Evolutionary conservation across 2,329 filamentous ascomycete genomes (phyloP).

Genomic region (Lasiodiplodia hormozganensis): DNA sequence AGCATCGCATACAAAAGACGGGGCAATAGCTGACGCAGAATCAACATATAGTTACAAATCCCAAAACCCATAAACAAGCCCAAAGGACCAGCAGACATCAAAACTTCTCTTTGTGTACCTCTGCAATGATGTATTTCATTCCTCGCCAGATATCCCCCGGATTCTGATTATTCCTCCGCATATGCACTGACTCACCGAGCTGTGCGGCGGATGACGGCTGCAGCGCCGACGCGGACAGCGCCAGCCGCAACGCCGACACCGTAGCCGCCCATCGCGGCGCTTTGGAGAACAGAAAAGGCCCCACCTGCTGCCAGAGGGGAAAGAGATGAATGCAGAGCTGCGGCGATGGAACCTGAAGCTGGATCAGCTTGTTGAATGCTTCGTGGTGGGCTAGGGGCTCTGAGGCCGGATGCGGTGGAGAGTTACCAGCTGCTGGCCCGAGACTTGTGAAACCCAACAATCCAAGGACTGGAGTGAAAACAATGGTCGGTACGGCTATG

Average conservation of each 20-base stretch:
- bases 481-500: slow-evolving; percentile 34
- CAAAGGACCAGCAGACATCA: too few relatives aligned
- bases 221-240: background rate
- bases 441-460: slow-evolving; percentile 35
- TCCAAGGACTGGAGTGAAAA: slow-evolving; percentile 34
- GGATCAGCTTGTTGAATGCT: too few relatives aligned
- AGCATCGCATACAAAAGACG: too few relatives aligned
- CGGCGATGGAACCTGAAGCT: slow-evolving; percentile 1
- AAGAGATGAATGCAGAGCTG: slow-evolving; percentile 35
- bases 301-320: slow-evolving; percentile 36
- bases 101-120: too few relatives aligned
- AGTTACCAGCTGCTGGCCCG: slow-evolving; percentile 31
- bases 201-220: background rate
- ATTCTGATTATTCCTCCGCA: background rate
- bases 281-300: slow-evolving; percentile 38
- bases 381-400: background rate
- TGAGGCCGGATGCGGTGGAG: background rate
- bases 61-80: too few relatives aligned
- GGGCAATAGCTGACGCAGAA: too few relatives aligned
- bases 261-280: slow-evolving; percentile 44
- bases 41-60: too few relatives aligned
- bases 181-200: background rate
- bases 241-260: slow-evolving; percentile 37
- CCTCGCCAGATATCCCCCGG: background rate
- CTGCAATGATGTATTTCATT: background rate